phyloP scores from a whole-genome alignment of 495 filamentous ascomycete species.

The Trichoderma gamsii region DNA sequence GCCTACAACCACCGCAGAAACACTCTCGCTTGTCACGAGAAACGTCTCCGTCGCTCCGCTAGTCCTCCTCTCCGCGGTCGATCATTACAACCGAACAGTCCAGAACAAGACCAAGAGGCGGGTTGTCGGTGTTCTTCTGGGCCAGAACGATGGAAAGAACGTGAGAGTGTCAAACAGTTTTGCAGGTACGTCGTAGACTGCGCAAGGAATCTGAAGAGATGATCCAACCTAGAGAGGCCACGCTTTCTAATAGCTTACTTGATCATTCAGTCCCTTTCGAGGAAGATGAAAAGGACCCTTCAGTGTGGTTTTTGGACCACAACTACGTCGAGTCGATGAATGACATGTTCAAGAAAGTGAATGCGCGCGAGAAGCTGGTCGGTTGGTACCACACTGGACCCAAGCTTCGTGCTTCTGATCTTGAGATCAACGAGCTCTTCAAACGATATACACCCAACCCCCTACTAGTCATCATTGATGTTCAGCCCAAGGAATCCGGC shows the following conservation, averaged over 20 bases:
- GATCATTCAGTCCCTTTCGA: conserved; percentile 79
- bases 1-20: conserved; percentile 93
- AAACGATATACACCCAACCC: conserved; percentile 98
- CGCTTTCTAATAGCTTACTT: conserved; percentile 16
- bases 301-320: conserved; percentile 98
- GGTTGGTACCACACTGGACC: conserved; percentile 99
- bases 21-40: conserved; percentile 81
- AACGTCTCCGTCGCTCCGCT: conserved; percentile 96
- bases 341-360: conserved; percentile 99
- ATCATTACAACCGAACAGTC: conserved; percentile 92
- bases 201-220: neutral
- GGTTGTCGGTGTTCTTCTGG: conserved; percentile 90
- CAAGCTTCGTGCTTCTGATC: conserved; percentile 91
- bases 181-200: conserved; percentile 58
- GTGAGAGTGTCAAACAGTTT: conserved; percentile 99
- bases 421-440: conserved; percentile 99
- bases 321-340: conserved; percentile 99
- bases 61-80: conserved; percentile 94
- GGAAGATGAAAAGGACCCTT: conserved; percentile 96
- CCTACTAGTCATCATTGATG: conserved; percentile 94
- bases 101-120: conserved; percentile 77
- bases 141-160: conserved; percentile 90
- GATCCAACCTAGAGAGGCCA: neutral
- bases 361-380: conserved; percentile 96
- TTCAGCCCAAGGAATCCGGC: conserved; percentile 95